Base-by-base conservation (phyloP, 441 rosid genomes). In the Lepidium campestre region DNA sequence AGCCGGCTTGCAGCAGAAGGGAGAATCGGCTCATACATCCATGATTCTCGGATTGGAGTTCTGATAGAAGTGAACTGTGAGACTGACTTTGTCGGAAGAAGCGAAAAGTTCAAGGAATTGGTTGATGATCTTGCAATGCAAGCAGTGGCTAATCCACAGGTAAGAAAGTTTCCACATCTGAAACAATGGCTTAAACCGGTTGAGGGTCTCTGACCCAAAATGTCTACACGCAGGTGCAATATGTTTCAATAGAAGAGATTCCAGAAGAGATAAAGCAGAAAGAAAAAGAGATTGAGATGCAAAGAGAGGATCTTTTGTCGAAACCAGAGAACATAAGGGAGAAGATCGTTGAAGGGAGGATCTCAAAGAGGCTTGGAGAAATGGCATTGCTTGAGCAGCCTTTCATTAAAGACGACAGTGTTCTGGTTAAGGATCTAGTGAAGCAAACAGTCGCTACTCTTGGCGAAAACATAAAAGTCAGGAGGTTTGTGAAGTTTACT, bases 91-190 rank as follows among this genome's bases (percentile, higher is more conserved):
- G 95, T 93, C 0, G 98, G 98, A 58, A 81, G 98, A 72, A 86
- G 98, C 23, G 93, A 90, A 62, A 83, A 84, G 20, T 89, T 93
- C 83, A 89, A 87, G 82, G 95, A 87, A 68, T 60, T 89, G 71
- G 97, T 85, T 17, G 89, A 89, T 62, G 95, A 89, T 76, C 83
- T 90, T 37, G 98, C 97, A 62, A 93, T 90, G 97, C 97, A 93
- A 77, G 90, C 89, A 10, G 97, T 84, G 63, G 98, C 98, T 32
- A 80, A 89, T 68, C 98, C 96, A 44, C 88, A 82, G 75, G 94
- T 90, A 61, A 60, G 54, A 11, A 4, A 52, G 5, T 19, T 18
- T 13, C 35, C 34, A 65, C 42, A 50, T 10, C 62, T 65, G 14
- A 65, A 72, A 65, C 49, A 15, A 31, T 17, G 17, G 41, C 18